Evolutionary conservation across 306 rosid species (phyloP), one percentile per base, ranked within the genome.

Genomic region (Begonia fuchsioides): DNA sequence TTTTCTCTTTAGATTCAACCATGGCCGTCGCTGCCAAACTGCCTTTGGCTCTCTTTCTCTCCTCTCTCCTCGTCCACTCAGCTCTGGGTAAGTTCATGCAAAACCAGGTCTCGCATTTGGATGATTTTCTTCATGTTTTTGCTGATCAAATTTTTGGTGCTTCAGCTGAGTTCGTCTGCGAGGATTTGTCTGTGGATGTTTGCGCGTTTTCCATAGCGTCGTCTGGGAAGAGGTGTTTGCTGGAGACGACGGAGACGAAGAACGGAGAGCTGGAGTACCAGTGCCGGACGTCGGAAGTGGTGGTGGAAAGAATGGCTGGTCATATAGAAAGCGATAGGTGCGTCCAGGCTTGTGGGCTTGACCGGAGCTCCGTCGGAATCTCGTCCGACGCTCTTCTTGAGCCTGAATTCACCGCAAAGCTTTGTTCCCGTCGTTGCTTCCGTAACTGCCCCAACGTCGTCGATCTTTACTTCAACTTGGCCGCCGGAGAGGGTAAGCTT

Each of bases 311-410:
- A 47, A 73, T 87, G 84, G 68, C 80, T 0, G 77, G 69, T 9
- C 71, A 77, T 73, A 77, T 82, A 17, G 94, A 87, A 50, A 72
- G 80, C 2, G 82, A 80, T 2, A 43, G 62, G 4, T 87, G 96
- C 41, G 86, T 82, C 13, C 15, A 70, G 9, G 70, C 94, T 6
- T 87, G 96, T 46, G 96, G 96, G 0, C 74, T 80, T 51, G 82
- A 87, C 26, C 58, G 96, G 17, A 75, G 63, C 32, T 68, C 70
- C 1, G 78, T 82, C 43, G 96, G 96, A 0, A 77, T 87, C 43
- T 83, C 96, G 3, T 87, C 96, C 0, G 96, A 87, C 43, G 62
- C 87, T 4, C 67, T 87, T 3, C 86, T 87, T 52, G 96, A 87
- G 57, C 76, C 92, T 32, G 76, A 69, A 10, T 77, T 87, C 72